A percentile compares a stretch with the other conserved stretches of the same genome.
These are phyloP conservation scores for Lasiodiplodia citricola DNA, from an alignment of 2,329 filamentous ascomycete genomes.

Conservation along the genomic window DNA sequence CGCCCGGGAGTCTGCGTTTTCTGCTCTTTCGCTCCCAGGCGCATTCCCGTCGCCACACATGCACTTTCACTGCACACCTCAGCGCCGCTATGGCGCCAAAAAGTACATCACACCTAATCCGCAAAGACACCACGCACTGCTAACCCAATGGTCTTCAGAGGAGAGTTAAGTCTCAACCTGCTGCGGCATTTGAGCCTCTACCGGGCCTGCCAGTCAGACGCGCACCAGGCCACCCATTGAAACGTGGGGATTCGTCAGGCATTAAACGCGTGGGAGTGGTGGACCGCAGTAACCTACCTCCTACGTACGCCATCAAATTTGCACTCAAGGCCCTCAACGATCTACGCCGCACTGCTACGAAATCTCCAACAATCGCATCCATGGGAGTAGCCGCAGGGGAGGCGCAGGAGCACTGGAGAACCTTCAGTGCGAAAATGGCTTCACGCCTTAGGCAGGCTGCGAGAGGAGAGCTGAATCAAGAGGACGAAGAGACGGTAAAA, in stretches of 20 bases:
- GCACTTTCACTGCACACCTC: slow-evolving; percentile 11
- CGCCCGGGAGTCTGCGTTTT: slow-evolving; percentile 46
- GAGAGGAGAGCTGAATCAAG: neutral
- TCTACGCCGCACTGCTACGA: neutral
- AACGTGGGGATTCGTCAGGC: neutral
- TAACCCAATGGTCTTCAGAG: neutral
- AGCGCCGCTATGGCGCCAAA: neutral
- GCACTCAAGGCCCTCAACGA: neutral
- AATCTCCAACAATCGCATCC: neutral
- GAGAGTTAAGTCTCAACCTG: no score
- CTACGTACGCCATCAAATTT: neutral
- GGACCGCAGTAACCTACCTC: neutral
- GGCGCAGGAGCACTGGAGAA: neutral
- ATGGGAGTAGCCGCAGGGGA: neutral
- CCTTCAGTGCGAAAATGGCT: neutral
- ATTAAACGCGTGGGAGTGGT: neutral
- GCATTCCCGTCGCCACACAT: neutral
- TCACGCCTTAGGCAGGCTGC: no score
- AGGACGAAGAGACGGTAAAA: slow-evolving; percentile 5
- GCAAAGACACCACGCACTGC: neutral
- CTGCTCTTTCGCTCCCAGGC: slow-evolving; percentile 37
- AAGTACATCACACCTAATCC: neutral
- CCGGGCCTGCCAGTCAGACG: no score
- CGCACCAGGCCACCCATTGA: no score
- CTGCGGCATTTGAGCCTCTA: no score